phyloP scores from a whole-genome alignment of 148 eudicot genomes.

The Dianthus caryophyllus region DNA sequence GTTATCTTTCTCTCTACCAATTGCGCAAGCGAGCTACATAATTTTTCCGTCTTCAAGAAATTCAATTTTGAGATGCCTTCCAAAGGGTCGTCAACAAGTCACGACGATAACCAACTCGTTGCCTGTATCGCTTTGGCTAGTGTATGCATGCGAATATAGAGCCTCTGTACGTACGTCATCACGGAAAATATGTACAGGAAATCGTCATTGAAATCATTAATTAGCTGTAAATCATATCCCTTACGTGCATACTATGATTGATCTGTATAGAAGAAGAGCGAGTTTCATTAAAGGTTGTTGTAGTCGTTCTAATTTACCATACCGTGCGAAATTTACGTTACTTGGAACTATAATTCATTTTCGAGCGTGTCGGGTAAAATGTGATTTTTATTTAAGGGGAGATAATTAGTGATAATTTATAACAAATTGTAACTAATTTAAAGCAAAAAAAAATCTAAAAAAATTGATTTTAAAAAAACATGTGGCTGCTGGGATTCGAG shows the following conservation, averaged over 20 bases:
- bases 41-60: not conserved
- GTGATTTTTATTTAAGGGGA: no score
- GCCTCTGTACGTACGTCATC: conserved; percentile 13
- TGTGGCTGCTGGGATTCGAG: conserved; percentile 58
- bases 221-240: conserved; percentile 11
- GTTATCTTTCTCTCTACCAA: not conserved
- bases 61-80: conserved; percentile 6
- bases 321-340: no score
- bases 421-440: no score
- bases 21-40: not conserved
- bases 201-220: not conserved
- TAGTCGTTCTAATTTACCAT: no score
- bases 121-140: not conserved
- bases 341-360: no score
- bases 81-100: not conserved
- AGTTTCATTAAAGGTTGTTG: not conserved
- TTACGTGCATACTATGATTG: not conserved
- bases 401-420: no score
- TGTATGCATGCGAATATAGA: conserved; percentile 15
- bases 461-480: not conserved
- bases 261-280: conserved; percentile 21
- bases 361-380: no score
- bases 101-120: not conserved
- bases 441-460: not conserved
- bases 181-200: conserved; percentile 20